Base-by-base conservation (phyloP, 1,284 basidiomycete genomes). In the Phlebopus sp. region DNA sequence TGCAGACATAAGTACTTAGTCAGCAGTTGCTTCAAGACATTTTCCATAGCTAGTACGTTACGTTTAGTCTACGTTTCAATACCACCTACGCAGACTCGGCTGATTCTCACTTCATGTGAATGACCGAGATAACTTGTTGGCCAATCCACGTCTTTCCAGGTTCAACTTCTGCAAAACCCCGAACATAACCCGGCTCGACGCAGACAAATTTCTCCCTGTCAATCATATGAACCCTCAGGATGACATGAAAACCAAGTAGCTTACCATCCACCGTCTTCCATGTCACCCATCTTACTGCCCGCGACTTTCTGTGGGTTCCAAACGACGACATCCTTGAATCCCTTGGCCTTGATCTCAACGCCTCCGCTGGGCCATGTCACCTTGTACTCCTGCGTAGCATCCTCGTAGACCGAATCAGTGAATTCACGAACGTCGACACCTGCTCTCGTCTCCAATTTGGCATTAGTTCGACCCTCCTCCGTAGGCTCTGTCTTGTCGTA, bases 181-280 rank as follows among this genome's bases (percentile, higher is more conserved):
- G 69, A 3, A 92, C 92, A 64, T 78, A 78, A 18, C 92, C 92
- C 8, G 92, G 92, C 68, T 96, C 92, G 43, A 93, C 81, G 56
- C 92, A 94, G 31, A 93, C 76, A 60, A 82, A 94, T 48, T 69
- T 77, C 55, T 90, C 80, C 90, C 86, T 92, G 51, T 11, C 2
- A 15, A 14, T 10, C 15, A 18, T 29, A 32, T 49, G 31, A 51
- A 50, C 14, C 44, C 40, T 25, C 41, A 21, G 11, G 41, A 50
- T 42, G 35, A 23, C 27, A 23, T 7, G n/a, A 18, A 19, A 17
- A n/a, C 18, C 38, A 48, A 19, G 14, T 23, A 10, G 13, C 79
- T 53, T 69, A 92, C 92, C 92, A 96, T 64, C 91, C 92, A 0
- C 79, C 78, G 2, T 79, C 76, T 61, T 94, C 90, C 89, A 96